Evolutionary conservation across 2,329 filamentous ascomycete genomes (phyloP), one percentile per base, ranked within the genome.

Genomic region (Talaromyces sp.): DNA sequence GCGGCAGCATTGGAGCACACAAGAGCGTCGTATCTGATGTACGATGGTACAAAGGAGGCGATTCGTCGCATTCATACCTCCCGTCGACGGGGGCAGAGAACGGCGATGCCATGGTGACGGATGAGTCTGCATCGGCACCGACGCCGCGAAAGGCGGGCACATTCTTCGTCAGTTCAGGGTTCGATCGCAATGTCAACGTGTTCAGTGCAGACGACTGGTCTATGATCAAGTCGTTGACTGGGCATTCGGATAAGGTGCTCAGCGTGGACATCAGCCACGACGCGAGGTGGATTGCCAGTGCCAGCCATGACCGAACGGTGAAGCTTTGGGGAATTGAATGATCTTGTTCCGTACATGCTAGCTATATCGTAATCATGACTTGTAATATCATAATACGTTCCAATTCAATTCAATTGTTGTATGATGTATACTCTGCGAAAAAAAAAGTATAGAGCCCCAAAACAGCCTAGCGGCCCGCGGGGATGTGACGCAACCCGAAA

Each of bases 131-230:
- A 1, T 60, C 59, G 65, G 62, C 58, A 63, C 53, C 63, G n/a
- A 72, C 84, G 53, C 92, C 92, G 11, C 93, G 91, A 77, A 95
- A 92, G 71, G 88, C 91, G 0, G 90, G 92, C 53, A 96, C 92
- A 0, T 97, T 97, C 75, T 89, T 99, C 66, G 88, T 97, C 3
- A 92, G 88, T 3, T 87, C 88, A 66, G 94, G 94, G 0, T 97
- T 97, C 70, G 94, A 99, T 77, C 91, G 90, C 73, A 93, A 92
- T 67, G 89, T 99, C 75, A 96, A 97, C 72, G 84, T 99, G 66
- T 97, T 95, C 76, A 96, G 92, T 7, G 92, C 92, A 2, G 94
- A 99, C 72, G 93, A 99, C 76, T 99, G 94, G 92, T 88, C 90
- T 0, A 77, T 96, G 61, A 86, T 92, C 62, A 95, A 96, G 76